Base-by-base conservation (phyloP, 352 stramenopile species). In the Globisporangium okanoganense region DNA sequence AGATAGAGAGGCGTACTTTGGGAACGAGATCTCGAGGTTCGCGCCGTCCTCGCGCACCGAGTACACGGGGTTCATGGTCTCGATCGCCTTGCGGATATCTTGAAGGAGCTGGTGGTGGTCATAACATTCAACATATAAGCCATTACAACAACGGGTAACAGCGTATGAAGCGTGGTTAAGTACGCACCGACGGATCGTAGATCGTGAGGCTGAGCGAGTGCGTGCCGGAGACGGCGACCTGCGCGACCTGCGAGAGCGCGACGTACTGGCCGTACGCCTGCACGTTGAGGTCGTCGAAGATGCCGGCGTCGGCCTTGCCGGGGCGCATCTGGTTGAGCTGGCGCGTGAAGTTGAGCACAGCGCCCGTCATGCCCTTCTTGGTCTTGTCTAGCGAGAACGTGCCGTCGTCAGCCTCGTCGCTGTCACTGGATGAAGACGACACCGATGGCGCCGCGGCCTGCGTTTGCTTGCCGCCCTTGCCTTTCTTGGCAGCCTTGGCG, bases 241-340 rank as follows among this genome's bases (percentile, higher is more conserved):
- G 85, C 31, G 82, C 85, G 29, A 94, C 61, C 71, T 94, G 82
- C 36, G 80, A 78, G 31, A 94, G 72, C 50, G 81, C 72, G 33
- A 90, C 83, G 68, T 90, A 79, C 66, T 91, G 72, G 31, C 83
- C 85, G 62, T 94, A 94, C 58, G 85, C 85, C 62, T 81, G 82
- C 54, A 94, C 79, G 57, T 85, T 75, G 54, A 94, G 73, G 54
- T 86, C 76, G 60, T 94, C 85, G 45, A 94, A 92, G 69, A 92
- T 88, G 27, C 85, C 82, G 27, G 81, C 85, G 58, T 94, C 83
- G 18, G 85, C 82, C 49, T 82, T 81, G 41, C 85, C 83, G 12
- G 85, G 82, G 4, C 85, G 85, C 82, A 94, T 94, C 66, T 91
- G 81, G 47, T 63, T 73, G 45, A 94, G 66, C 57, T 74, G 65